Conservation (phyloP, 371 early-diverging fungal species). For the Saksenaea vasiformis region DNA sequence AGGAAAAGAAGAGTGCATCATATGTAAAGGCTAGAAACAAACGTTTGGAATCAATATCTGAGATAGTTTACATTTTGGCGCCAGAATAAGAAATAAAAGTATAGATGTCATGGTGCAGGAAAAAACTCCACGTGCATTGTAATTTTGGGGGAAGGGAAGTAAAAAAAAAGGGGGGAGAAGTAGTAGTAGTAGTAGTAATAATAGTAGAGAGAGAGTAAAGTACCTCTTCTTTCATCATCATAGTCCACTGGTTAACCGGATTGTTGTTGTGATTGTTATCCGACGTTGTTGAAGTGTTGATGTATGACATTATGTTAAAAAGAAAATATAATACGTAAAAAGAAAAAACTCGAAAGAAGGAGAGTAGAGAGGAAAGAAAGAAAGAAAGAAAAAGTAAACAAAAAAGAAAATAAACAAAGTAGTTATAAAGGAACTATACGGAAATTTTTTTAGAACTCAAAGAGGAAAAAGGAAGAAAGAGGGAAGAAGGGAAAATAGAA, state of each 20-base stretch:
- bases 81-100: neutral
- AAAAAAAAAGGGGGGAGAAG: neutral
- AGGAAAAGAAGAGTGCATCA: neutral
- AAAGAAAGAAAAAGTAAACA: neutral
- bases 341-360: neutral
- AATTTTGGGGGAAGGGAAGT: neutral
- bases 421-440: neutral
- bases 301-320: slow-evolving; percentile 4
- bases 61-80: neutral
- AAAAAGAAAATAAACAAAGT: neutral
- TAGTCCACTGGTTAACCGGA: neutral
- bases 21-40: slow-evolving; percentile 2
- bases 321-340: neutral
- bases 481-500: neutral
- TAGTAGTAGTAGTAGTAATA: neutral
- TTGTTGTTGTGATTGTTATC: neutral
- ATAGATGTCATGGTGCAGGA: slow-evolving; percentile 1
- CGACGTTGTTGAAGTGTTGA: neutral
- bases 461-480: neutral
- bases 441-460: slow-evolving; percentile 5
- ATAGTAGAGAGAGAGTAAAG: neutral
- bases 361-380: neutral
- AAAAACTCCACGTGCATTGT: slow-evolving; percentile 1
- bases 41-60: slow-evolving; percentile 1
- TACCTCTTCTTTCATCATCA: slow-evolving; percentile 6